Evolutionary conservation across 1,284 basidiomycete genomes (phyloP).

Genomic region (Rhodotorula sp.): DNA sequence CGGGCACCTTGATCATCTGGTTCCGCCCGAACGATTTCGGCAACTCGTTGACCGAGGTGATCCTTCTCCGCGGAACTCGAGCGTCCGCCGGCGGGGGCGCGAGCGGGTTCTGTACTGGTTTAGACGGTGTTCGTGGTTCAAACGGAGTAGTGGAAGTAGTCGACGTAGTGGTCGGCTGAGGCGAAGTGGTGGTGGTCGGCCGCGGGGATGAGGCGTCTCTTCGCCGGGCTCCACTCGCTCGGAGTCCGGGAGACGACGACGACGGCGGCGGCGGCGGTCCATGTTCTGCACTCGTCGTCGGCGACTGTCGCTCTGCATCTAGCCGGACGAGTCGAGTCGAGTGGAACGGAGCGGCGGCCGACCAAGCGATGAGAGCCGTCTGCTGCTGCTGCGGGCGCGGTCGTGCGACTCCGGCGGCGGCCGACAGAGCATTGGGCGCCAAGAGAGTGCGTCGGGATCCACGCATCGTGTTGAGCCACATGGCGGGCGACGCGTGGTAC

Average conservation of each 20-base stretch:
- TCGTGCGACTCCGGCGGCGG: too few relatives aligned
- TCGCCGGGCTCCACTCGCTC: neutral
- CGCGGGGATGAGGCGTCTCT: slow-evolving; percentile 10
- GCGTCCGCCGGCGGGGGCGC: slow-evolving; percentile 23
- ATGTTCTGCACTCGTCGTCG: neutral
- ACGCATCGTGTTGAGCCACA: neutral
- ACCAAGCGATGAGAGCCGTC: neutral
- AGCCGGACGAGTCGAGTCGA: slow-evolving; percentile 11
- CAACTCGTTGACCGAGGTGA: slow-evolving; percentile 34
- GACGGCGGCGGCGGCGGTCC: neutral
- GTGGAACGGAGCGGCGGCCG: slow-evolving; percentile 11
- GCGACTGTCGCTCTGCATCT: slow-evolving; percentile 14
- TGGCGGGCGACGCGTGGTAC: neutral
- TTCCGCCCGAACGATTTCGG: slow-evolving; percentile 36
- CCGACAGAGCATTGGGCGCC: too few relatives aligned
- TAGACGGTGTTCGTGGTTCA: neutral
- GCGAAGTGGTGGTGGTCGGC: neutral
- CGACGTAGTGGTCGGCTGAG: neutral
- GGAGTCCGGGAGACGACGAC: neutral
- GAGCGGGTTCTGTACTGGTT: slow-evolving; percentile 5
- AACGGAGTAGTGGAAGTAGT: neutral
- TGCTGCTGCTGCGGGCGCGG: neutral
- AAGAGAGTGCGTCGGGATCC: too few relatives aligned
- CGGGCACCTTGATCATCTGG: slow-evolving; percentile 36
- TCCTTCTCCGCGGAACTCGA: slow-evolving; percentile 9